A percentile compares a stretch with the other conserved stretches of the same genome.
phyloP scores from a whole-genome alignment of 2,329 filamentous ascomycete genomes.

The Pseudogymnoascus sp. region DNA sequence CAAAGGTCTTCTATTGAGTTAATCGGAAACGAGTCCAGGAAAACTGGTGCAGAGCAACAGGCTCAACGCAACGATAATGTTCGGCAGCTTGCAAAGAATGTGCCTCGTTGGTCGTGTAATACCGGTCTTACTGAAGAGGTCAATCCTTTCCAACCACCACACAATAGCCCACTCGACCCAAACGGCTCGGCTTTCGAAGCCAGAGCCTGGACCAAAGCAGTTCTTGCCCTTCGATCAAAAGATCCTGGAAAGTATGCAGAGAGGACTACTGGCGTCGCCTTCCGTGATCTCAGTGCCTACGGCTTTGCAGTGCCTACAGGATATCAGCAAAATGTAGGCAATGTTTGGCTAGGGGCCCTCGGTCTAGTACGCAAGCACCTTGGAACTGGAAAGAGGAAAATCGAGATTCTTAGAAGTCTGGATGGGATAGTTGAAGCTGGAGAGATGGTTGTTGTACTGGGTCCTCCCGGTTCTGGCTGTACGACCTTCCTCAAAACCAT shows the following conservation, averaged over 20 bases:
- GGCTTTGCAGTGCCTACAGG: conserved; percentile 21
- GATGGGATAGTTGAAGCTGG: conserved; percentile 54
- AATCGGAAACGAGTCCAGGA: not conserved
- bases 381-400: conserved; percentile 42
- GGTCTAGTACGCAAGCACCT: conserved; percentile 39
- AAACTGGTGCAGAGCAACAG: not conserved
- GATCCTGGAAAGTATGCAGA: conserved; percentile 34
- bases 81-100: not conserved
- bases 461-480: conserved; percentile 53
- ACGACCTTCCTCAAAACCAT: conserved; percentile 55
- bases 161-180: conserved; percentile 43
- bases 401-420: conserved; percentile 50
- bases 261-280: conserved; percentile 18
- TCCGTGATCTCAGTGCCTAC: conserved; percentile 18
- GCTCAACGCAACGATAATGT: not conserved
- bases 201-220: conserved; percentile 10
- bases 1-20: not conserved
- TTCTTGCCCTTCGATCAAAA: conserved; percentile 32
- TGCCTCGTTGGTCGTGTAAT: not conserved
- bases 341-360: conserved; percentile 36
- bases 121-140: not conserved
- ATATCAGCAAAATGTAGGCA: conserved; percentile 23
- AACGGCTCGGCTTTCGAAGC: conserved; percentile 15
- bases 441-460: conserved; percentile 60
- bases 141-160: conserved; percentile 40